Evolutionary conservation across 768 basidiomycete genomes (phyloP), one percentile per base, ranked within the genome.

Genomic region (Suillus alpinus): DNA sequence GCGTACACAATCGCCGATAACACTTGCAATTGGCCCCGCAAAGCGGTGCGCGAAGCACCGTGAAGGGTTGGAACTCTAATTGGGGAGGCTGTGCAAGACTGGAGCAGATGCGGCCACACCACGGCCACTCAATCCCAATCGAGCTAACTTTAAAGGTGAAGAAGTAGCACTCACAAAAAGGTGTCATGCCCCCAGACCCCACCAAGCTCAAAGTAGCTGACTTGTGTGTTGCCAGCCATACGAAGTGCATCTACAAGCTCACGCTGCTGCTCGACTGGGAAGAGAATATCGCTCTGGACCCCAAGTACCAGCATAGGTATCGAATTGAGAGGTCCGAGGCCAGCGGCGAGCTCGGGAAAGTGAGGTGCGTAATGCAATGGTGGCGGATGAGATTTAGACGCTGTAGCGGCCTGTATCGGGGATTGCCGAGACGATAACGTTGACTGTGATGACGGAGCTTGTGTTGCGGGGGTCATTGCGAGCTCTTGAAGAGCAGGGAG

Each of bases 141-240:
- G 14, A 34, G 32, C 20, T 12, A 53, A 53, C 49, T 46, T 41
- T 53, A 20, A 16, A 51, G 23, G 47, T n/a, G 39, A 62, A 41
- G 56, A 40, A 62, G 56, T 8, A 16, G 23, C 2, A 84, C 89
- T 82, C 68, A 90, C 86, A 98, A 78, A 78, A 98, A 98, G 23
- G 95, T 98, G 75, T 99, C 96, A 69, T 99, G 96, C 1, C 97
- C 97, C 95, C 95, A 98, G n/a, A 98, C 95, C 9, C 96, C 95
- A 31, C 96, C 96, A 2, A 98, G 83, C 75, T 98, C 97, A 71
- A 96, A 99, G 74, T 98, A 98, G 62, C 92, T 90, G 31, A 99
- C 97, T 60, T 82, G 78, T 16, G 86, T 75, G 73, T 98, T 98
- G 0, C 97, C 97, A 1, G 89, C 86, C 83, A 94, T 84, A 62